Evolutionary conservation across 2,329 filamentous ascomycete species (phyloP), one percentile per base, ranked within the genome.

Genomic region (Penicillium sp.): DNA sequence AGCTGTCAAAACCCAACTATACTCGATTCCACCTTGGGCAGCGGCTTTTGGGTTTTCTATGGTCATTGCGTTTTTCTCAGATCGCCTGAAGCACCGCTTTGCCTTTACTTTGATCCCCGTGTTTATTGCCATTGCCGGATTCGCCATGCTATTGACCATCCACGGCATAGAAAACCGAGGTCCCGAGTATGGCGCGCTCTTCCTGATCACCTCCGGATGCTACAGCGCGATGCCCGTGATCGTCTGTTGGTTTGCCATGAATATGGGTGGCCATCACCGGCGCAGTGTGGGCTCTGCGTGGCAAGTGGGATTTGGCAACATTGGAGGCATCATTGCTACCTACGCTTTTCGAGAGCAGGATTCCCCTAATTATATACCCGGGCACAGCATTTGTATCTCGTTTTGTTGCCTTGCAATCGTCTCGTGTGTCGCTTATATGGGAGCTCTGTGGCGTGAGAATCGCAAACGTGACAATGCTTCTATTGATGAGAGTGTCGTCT

Each of bases 181-280:
- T 9, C 65, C 85, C 5, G 76, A 92, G 60, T 95, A 95, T 54
- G 83, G 72, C 0, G 85, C 83, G 0, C 73, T 95, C 0, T 94
- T 93, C 69, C 69, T 95, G 20, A 78, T 93, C 33, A 82, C 85
- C 2, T 80, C 80, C 67, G 86, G 86, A 33, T 75, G 77, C 0
- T 95, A 93, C 65, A 80, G 79, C 1, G 85, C 88, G n/a, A 89
- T 95, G 83, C 88, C 90, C 0, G 80, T 95, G 18, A 78, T 88
- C 29, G 76, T 88, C 6, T 88, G 83, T 60, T 89, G 84, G 84
- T 88, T 83, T 62, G 82, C 82, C 51, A 86, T 87, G 77, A 89
- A 88, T 52, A 68, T 87, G 1, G 78, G 78, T 2, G 84, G 83
- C 0, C 84, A 88, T 57, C 80, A 80, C 40, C 74, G 83, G 2